phyloP scores from a whole-genome alignment of 805 yeast genomes.

The Monosporozyma solicola region DNA sequence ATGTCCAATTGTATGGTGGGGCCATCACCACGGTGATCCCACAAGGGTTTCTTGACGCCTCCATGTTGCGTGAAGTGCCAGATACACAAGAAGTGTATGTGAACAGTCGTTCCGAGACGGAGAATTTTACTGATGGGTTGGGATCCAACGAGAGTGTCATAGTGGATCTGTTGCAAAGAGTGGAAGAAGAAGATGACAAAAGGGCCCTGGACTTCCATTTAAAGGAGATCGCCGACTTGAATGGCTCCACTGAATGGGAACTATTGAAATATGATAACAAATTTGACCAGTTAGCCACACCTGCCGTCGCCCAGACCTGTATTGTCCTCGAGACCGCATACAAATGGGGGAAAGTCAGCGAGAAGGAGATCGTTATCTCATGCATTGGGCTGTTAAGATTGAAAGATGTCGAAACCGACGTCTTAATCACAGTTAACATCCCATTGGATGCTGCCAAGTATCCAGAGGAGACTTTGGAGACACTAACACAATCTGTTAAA shows the following conservation, averaged over 20 bases:
- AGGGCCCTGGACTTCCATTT: slow-evolving; percentile 46
- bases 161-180: slow-evolving; percentile 54
- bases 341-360: slow-evolving; percentile 42
- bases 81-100: slow-evolving; percentile 91
- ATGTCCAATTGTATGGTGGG: slow-evolving; percentile 62
- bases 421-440: slow-evolving; percentile 49
- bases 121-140: slow-evolving; percentile 30
- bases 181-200: slow-evolving; percentile 31
- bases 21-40: slow-evolving; percentile 61
- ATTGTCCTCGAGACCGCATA: slow-evolving; percentile 37
- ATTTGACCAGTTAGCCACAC: background rate
- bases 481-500: background rate
- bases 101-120: slow-evolving; percentile 25
- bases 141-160: slow-evolving; percentile 47
- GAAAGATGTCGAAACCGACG: slow-evolving; percentile 46
- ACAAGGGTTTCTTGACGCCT: slow-evolving; percentile 59
- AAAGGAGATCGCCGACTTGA: slow-evolving; percentile 42
- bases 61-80: slow-evolving; percentile 72
- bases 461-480: slow-evolving; percentile 1
- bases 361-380: slow-evolving; percentile 36
- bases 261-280: slow-evolving; percentile 17
- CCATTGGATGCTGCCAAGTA: slow-evolving; percentile 32
- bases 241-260: slow-evolving; percentile 31
- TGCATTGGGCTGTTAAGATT: slow-evolving; percentile 52
- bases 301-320: slow-evolving; percentile 18